These are phyloP conservation scores for Pulveroboletus ravenelii DNA, from an alignment of 768 basidiomycete genomes.

Conservation along the genomic window DNA sequence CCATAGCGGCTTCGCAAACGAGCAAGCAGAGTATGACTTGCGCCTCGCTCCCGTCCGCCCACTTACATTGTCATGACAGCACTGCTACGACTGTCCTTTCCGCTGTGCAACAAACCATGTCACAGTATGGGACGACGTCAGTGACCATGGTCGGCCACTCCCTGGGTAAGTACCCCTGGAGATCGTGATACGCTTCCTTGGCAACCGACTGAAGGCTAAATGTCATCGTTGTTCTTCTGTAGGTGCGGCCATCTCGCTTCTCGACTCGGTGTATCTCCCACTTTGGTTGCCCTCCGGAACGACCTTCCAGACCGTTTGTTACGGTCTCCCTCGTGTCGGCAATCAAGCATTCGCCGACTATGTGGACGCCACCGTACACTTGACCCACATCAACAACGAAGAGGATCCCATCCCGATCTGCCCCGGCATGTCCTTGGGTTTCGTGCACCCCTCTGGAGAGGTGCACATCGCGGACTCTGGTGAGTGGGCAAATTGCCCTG, in stretches of 20 bases:
- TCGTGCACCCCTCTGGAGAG: conserved; percentile 38
- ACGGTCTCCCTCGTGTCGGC: conserved; percentile 42
- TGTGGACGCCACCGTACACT: conserved; percentile 41
- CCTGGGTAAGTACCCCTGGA: conserved; percentile 23
- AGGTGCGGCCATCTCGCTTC: conserved; percentile 37
- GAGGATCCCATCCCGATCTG: conserved; percentile 37
- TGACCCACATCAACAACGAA: conserved; percentile 55
- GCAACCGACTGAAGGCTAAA: background rate
- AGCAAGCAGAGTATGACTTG: conserved; percentile 39
- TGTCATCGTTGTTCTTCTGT: background rate
- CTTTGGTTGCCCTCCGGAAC: conserved; percentile 33
- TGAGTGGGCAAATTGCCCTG: conserved; percentile 53
- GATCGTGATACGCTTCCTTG: background rate
- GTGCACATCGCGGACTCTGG: conserved; percentile 42
- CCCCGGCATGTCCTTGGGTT: conserved; percentile 36
- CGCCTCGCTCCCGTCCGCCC: background rate
- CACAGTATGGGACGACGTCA: conserved; percentile 28
- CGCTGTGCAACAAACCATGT: conserved; percentile 42
- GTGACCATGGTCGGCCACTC: conserved; percentile 47
- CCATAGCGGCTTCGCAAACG: conserved; percentile 44
- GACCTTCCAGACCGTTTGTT: conserved; percentile 29
- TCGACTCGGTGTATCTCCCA: conserved; percentile 38
- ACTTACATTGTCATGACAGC: conserved; percentile 17
- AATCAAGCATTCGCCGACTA: conserved; percentile 59
- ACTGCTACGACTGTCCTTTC: conserved; percentile 39